Evolutionary conservation across 2,329 filamentous ascomycete genomes (phyloP), one percentile per base, ranked within the genome.

Genomic region (Penicillium sp.): DNA sequence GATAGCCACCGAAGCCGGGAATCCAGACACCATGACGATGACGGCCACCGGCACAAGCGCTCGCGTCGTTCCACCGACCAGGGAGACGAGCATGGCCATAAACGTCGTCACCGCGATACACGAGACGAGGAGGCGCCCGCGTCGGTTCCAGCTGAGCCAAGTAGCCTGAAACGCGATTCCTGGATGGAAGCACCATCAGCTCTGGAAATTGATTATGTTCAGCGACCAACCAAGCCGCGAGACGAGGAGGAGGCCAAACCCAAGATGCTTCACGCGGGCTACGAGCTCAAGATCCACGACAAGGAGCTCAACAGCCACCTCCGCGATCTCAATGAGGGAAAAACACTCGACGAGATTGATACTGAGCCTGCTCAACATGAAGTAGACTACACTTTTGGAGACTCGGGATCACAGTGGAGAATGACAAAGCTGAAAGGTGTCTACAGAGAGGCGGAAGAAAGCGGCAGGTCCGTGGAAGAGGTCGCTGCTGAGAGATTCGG

Each of bases 161-260:
- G 74, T 21, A 65, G 74, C 1, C 66, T 87, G 31, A 82, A 86
- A 62, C 85, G 95, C 59, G 94, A 97, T 72, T 85, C 89, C 0
- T 99, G 95, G 92, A 99, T 99, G 94, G 88, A 92, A 56, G 88
- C 88, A 0, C 92, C 93, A 0, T 90, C 90, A 0, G 86, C 88
- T 0, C 76, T 96, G 34, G 88, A 92, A 49, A 80, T 97, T 54
- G 92, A 97, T 68, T 96, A 96, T 70, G 68, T 79, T 22, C 75
- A 78, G 34, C 71, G 75, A 82, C 91, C 47, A 83, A 90, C 67
- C 81, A 84, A 56, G 78, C 85, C 85, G 56, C 71, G 75, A 36
- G 78, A 76, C 52, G 83, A 76, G 61, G 77, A 76, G 47, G 70
- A 68, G 8, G 66, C 74, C 5, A 74, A 71, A 49, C 59, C 72